A percentile compares a stretch with the other conserved stretches of the same genome.
These are phyloP conservation scores for Ambrosia trifida DNA, from an alignment of 129 eudicot genomes.

Conservation along the genomic window DNA sequence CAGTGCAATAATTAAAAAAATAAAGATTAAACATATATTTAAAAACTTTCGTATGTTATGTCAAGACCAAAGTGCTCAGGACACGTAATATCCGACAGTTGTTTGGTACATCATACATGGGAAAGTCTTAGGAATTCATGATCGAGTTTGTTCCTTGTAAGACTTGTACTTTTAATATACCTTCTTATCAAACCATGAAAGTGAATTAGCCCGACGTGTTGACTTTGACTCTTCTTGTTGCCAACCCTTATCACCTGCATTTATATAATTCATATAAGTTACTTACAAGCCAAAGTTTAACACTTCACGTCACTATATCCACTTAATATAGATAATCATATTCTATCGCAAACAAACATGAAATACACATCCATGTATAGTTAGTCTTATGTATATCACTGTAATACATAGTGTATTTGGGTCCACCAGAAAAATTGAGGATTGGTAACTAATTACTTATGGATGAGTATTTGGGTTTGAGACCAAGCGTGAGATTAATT, in stretches of 20 bases:
- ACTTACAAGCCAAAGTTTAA: too few species aligned
- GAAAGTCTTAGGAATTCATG: neutral
- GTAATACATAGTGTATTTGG: too few species aligned
- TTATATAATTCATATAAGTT: too few species aligned
- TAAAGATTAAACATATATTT: neutral
- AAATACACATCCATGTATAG: too few species aligned
- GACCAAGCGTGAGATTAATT: too few species aligned
- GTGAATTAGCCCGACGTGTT: neutral
- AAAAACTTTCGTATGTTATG: neutral
- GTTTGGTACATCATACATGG: neutral
- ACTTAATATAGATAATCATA: too few species aligned
- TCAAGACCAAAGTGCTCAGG: neutral
- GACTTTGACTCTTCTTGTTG: constrained; percentile 8
- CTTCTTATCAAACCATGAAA: neutral
- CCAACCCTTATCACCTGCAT: neutral
- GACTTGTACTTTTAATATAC: constrained; percentile 9
- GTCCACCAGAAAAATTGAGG: too few species aligned
- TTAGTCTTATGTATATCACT: too few species aligned
- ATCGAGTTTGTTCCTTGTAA: constrained; percentile 18
- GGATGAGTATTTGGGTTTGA: too few species aligned
- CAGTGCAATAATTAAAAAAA: neutral
- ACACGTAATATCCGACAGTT: constrained; percentile 4
- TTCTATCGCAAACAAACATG: too few species aligned
- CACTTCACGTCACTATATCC: too few species aligned
- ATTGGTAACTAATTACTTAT: too few species aligned